These are phyloP conservation scores for Geoglossum cookeanum DNA, from an alignment of 2,329 filamentous ascomycete species.

Conservation along the genomic window DNA sequence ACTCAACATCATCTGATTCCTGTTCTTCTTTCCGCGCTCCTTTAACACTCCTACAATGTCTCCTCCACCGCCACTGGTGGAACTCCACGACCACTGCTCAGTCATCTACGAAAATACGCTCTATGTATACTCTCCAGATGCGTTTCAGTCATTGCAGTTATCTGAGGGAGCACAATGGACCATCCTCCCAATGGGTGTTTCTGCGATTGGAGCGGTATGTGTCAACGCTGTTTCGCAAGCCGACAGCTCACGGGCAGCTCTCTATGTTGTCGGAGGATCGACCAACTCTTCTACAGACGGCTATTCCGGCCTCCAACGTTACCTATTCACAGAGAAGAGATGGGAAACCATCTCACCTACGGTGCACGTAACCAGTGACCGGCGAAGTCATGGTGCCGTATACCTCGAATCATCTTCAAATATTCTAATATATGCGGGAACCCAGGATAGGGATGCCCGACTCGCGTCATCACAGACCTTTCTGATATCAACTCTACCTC, in stretches of 20 bases:
- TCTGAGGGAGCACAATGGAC: slow-evolving; percentile 54
- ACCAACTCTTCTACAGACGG: slow-evolving; percentile 29
- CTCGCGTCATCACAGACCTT: slow-evolving; percentile 55
- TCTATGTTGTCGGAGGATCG: slow-evolving; percentile 66
- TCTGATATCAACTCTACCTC: slow-evolving; percentile 44
- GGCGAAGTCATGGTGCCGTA: slow-evolving; percentile 53
- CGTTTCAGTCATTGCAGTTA: slow-evolving; percentile 57
- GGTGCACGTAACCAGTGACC: slow-evolving; percentile 41
- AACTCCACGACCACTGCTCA: slow-evolving; percentile 63
- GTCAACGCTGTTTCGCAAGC: slow-evolving; percentile 45
- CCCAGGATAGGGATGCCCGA: slow-evolving; percentile 35
- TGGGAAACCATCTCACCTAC: slow-evolving; percentile 38
- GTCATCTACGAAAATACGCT: slow-evolving; percentile 63
- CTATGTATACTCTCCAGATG: slow-evolving; percentile 59
- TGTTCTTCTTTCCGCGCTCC: neutral
- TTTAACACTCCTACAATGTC: slow-evolving; percentile 36
- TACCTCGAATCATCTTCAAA: slow-evolving; percentile 52
- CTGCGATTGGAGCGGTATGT: slow-evolving; percentile 59
- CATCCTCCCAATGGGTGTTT: slow-evolving; percentile 41
- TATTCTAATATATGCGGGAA: slow-evolving; percentile 68
- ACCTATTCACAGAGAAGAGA: slow-evolving; percentile 33
- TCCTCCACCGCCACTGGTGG: slow-evolving; percentile 47
- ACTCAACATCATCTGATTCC: neutral
- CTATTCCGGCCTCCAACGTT: slow-evolving; percentile 61
- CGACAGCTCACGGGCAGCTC: slow-evolving; percentile 37